A percentile compares a stretch with the other conserved stretches of the same genome.
Conservation (phyloP, 1,284 basidiomycete genomes). For the Coriolopsis trogii region DNA sequence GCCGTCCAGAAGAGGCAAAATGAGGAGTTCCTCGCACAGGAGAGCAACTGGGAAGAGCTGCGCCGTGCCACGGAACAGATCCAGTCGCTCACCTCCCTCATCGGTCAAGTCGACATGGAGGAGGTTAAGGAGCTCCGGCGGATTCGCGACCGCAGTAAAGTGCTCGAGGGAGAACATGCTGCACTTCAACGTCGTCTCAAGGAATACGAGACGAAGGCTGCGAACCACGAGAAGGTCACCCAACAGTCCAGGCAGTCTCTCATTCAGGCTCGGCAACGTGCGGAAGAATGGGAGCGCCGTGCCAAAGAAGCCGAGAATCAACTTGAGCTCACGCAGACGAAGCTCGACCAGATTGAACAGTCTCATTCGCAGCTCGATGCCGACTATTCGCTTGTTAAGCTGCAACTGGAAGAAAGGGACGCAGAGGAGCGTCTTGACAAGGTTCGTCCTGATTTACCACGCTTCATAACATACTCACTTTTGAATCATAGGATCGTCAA, state of each 20-base stretch:
- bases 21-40: constrained; percentile 59
- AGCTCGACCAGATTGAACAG: constrained; percentile 68
- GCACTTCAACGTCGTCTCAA: constrained; percentile 71
- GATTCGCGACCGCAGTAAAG: constrained; percentile 63
- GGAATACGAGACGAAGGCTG: constrained; percentile 66
- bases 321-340: constrained; percentile 57
- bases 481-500: constrained; percentile 63
- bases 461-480: neutral
- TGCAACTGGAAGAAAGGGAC: constrained; percentile 75
- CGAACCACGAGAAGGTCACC: constrained; percentile 62
- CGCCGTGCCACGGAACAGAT: constrained; percentile 70
- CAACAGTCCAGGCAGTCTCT: constrained; percentile 63
- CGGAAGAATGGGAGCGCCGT: constrained; percentile 77
- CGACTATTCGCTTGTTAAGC: constrained; percentile 63
- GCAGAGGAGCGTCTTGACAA: constrained; percentile 65
- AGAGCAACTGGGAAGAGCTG: constrained; percentile 72
- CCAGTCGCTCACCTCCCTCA: constrained; percentile 58
- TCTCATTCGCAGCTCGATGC: constrained; percentile 64
- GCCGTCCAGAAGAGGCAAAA: constrained; percentile 58
- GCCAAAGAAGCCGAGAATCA: constrained; percentile 70
- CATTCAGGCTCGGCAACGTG: constrained; percentile 71
- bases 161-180: constrained; percentile 67
- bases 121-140: constrained; percentile 71
- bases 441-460: constrained; percentile 42
- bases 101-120: constrained; percentile 67